Base-by-base conservation (phyloP, 371 early-diverging fungal genomes). In the Mortierella sp. region DNA sequence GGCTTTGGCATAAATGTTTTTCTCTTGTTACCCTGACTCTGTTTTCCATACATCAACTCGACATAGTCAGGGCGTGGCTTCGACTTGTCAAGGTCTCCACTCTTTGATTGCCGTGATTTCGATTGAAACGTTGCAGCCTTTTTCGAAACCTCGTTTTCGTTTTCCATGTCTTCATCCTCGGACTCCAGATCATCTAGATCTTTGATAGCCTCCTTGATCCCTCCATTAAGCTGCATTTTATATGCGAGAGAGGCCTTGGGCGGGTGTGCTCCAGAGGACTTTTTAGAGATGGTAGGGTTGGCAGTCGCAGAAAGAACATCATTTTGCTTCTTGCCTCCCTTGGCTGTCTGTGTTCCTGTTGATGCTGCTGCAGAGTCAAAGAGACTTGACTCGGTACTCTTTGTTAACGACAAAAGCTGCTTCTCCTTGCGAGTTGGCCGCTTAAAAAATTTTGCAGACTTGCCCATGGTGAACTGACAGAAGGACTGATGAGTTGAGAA, bases 361-460 rank as follows among this genome's bases (percentile, higher is more conserved):
- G 62, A 29, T 7, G 68, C 26, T 6, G 59, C 55, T 19, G 53
- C 29, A 43, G 70, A 48, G 51, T 77, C 79, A 28, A 62, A 77
- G 9, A 77, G 57, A 51, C 76, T 76, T 25, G 73, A 64, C 53
- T 71, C 77, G 52, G 60, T 44, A 18, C 66, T 66, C 55, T 77
- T 77, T 44, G 62, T 66, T n/a, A 89, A 59, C 1, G 83, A 71
- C 15, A 72, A 50, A 12, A 82, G 81, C 28, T 86, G 86, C 72
- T 89, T 89, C 61, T 89, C 85, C 70, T 89, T 89, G 58, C 85
- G 84, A 14, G 84, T 80, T 9, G 89, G 89, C 48, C 89, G 75
- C 65, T 87, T 87, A 64, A 87, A 87, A 59, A 89, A 87, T 67
- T 89, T 89, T 44, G 89, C 89, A 60, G 86, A 86, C 64, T 84